Evolutionary conservation across 2,329 filamentous ascomycete genomes (phyloP).

Genomic region (Thermoascus crustaceus): DNA sequence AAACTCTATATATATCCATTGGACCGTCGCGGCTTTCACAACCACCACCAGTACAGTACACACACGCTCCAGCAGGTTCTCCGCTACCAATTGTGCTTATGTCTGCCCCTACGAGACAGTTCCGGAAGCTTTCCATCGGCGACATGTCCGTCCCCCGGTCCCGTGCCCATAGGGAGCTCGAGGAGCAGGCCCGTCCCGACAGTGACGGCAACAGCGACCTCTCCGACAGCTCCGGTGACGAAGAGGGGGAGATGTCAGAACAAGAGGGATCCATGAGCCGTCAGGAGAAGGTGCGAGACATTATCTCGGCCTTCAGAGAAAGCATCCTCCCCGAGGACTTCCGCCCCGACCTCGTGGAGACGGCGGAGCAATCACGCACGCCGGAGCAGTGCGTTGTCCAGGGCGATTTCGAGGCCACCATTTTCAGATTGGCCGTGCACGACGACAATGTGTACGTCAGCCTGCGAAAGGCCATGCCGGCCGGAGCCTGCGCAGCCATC

Average conservation of each 20-base stretch:
- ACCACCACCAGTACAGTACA: constrained; percentile 2
- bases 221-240: constrained; percentile 5
- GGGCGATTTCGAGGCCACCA: constrained; percentile 37
- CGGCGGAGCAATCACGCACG: constrained; percentile 22
- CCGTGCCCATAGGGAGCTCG: constrained; percentile 17
- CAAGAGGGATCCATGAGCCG: constrained; percentile 22
- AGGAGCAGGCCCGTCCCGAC: constrained; percentile 7
- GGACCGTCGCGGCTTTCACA: constrained; percentile 5
- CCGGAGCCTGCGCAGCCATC: constrained; percentile 33
- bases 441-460: constrained; percentile 35
- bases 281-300: constrained; percentile 34
- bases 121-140: constrained; percentile 32
- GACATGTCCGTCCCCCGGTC: constrained; percentile 24
- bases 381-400: constrained; percentile 38
- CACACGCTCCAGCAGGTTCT: neutral
- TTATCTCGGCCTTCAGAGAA: constrained; percentile 38
- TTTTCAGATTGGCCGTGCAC: constrained; percentile 38
- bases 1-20: constrained; percentile 23
- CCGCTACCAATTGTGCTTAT: constrained; percentile 18
- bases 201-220: constrained; percentile 5
- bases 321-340: constrained; percentile 35
- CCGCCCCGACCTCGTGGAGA: constrained; percentile 31
- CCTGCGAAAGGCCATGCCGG: constrained; percentile 35
- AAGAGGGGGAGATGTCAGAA: constrained; percentile 20
- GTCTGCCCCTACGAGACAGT: constrained; percentile 33